These are phyloP conservation scores for Diaporthe helianthi DNA, from an alignment of 2,329 filamentous ascomycete genomes.

Conservation along the genomic window DNA sequence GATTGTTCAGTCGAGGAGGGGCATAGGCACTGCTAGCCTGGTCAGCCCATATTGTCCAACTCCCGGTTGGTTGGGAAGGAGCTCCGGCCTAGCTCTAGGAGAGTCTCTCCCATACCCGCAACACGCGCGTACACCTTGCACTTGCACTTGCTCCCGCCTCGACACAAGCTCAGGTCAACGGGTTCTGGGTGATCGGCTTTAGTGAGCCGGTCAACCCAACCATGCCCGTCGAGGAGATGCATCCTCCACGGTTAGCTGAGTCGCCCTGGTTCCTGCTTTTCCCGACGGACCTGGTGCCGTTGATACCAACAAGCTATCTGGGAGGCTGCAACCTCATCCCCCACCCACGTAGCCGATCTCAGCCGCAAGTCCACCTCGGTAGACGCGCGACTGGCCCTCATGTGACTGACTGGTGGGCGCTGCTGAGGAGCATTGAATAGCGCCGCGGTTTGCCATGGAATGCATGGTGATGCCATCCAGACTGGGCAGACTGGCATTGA, in stretches of 20 bases:
- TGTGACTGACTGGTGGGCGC: constrained; percentile 13
- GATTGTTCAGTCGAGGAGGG: not conserved
- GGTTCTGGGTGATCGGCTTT: constrained; percentile 19
- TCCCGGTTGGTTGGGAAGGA: constrained; percentile 19
- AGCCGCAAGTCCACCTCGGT: constrained; percentile 19
- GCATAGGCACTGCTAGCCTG: too few relatives aligned
- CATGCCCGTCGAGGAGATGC: not conserved
- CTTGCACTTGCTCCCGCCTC: not conserved
- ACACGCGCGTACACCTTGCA: not conserved
- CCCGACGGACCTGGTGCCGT: constrained; percentile 13
- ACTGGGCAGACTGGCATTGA: not conserved
- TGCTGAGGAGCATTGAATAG: not conserved
- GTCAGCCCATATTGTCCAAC: constrained; percentile 2
- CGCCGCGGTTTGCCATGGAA: not conserved
- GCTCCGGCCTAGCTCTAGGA: not conserved
- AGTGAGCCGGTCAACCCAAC: constrained; percentile 26
- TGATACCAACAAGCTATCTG: constrained; percentile 6
- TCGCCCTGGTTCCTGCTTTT: constrained; percentile 15
- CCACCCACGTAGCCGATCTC: constrained; percentile 20
- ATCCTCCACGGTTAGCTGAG: not conserved
- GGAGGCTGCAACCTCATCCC: constrained; percentile 10
- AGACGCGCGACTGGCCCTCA: not conserved
- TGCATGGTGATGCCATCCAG: constrained; percentile 17
- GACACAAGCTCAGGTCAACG: constrained; percentile 16
- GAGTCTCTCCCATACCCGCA: not conserved